A percentile compares a stretch with the other conserved stretches of the same genome.
Conservation (phyloP, 2,329 filamentous ascomycete genomes). For the Fusarium paranaense region DNA sequence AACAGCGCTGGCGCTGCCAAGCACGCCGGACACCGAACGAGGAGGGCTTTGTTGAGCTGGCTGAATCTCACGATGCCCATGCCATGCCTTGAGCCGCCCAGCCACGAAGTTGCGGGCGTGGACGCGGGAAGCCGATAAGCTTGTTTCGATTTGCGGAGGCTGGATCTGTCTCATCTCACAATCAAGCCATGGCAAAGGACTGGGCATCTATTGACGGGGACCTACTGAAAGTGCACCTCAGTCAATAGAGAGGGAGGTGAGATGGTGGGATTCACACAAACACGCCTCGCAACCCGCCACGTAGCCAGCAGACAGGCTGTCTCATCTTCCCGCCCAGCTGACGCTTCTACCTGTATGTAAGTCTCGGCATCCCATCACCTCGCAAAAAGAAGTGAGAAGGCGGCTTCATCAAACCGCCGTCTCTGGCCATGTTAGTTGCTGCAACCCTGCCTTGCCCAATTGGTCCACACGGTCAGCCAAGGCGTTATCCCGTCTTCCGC, state of each 20-base stretch:
- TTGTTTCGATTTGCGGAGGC: conserved; percentile 32
- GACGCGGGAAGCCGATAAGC: conserved; percentile 36
- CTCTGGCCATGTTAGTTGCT: conserved; percentile 22
- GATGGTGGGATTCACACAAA: conserved; percentile 25
- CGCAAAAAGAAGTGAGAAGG: conserved; percentile 10
- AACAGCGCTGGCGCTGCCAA: conserved; percentile 25
- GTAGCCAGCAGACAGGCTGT: conserved; percentile 10
- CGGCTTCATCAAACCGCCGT: conserved; percentile 12
- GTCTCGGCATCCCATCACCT: not conserved
- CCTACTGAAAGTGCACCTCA: conserved; percentile 1
- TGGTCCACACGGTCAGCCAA: conserved; percentile 18
- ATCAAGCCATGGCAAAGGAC: not conserved
- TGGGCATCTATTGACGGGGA: conserved; percentile 30
- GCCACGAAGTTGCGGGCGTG: conserved; percentile 8
- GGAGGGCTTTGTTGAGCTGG: conserved; percentile 9
- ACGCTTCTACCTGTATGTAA: conserved; percentile 6
- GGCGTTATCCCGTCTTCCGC: not conserved
- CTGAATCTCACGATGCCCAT: not conserved
- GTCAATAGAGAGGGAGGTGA: not conserved
- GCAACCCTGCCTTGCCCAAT: conserved; percentile 16
- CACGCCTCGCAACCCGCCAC: conserved; percentile 12
- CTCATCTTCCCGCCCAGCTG: not conserved
- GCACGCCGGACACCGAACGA: conserved; percentile 2
- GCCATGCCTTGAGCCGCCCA: not conserved
- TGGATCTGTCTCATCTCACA: conserved; percentile 1